Conservation (phyloP, 2,329 filamentous ascomycete species). For the Colletotrichum coccodes region DNA sequence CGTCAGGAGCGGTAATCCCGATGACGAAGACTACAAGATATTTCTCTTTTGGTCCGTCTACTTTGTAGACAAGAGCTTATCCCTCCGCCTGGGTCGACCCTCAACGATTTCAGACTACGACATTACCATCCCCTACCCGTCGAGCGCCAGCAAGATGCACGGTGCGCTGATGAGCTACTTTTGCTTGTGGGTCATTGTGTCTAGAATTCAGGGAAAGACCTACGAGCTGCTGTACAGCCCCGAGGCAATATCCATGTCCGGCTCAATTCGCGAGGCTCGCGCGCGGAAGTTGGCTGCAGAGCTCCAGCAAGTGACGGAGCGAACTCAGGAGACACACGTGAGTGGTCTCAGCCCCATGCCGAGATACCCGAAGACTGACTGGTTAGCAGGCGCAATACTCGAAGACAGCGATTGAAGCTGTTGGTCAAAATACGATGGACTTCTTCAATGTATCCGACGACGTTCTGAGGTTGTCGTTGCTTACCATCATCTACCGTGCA, state of each 20-base stretch:
- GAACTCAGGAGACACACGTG: slow-evolving; percentile 36
- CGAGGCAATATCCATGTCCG: slow-evolving; percentile 48
- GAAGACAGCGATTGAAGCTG: slow-evolving; percentile 6
- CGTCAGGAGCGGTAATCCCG: slow-evolving; percentile 39
- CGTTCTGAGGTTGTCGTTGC: slow-evolving; percentile 51
- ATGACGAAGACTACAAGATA: slow-evolving; percentile 44
- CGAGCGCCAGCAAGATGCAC: slow-evolving; percentile 44
- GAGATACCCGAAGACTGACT: slow-evolving; percentile 34
- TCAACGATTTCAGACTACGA: slow-evolving; percentile 68
- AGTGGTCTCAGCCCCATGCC: background rate
- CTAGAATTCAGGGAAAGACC: slow-evolving; percentile 65
- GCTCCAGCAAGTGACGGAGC: slow-evolving; percentile 42
- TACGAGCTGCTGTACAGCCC: slow-evolving; percentile 65
- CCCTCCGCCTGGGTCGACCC: slow-evolving; percentile 63
- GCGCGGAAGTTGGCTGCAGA: slow-evolving; percentile 44
- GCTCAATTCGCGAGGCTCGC: slow-evolving; percentile 44
- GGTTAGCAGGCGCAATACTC: slow-evolving; percentile 33
- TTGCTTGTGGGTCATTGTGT: slow-evolving; percentile 59
- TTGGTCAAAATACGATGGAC: slow-evolving; percentile 44
- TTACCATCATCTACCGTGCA: slow-evolving; percentile 56
- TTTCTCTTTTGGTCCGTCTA: slow-evolving; percentile 68
- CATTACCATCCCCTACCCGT: slow-evolving; percentile 53
- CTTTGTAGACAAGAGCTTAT: slow-evolving; percentile 64
- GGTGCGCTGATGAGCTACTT: slow-evolving; percentile 47
- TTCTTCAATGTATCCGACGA: slow-evolving; percentile 51